Base-by-base conservation (phyloP, 2,329 filamentous ascomycete species). In the Ampelomyces quisqualis region DNA sequence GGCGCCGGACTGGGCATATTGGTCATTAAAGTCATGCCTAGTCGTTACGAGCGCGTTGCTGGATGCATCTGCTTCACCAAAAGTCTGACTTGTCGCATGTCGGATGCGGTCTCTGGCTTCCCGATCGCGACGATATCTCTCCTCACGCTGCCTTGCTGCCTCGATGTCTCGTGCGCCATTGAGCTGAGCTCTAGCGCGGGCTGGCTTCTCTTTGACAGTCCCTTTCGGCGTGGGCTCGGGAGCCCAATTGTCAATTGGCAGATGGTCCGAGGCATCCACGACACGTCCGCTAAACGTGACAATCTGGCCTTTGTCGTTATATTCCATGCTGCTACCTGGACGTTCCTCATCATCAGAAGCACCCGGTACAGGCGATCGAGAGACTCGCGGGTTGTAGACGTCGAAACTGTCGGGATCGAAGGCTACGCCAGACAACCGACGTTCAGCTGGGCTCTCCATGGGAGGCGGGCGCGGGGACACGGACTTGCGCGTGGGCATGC, bases 361-460 rank as follows among this genome's bases (percentile, higher is more conserved):
- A 11, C 39, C 35, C 18, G 54, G 56, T n/a, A 42, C 45, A 3
- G 52, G 47, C 7, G 55, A 55, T 21, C 52, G 56, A 7, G 60
- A 70, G 50, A 53, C 64, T 55, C 53, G 56, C 1, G 86, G 84
- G 48, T 90, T 90, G 50, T 88, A 75, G 1, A 79, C 76, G 55
- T 89, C 82, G 59, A 88, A 90, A 22, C 81, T 84, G 60, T 90
- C 87, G 0, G 87, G 87, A 0, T 82, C 80, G 55, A 88, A 91
- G 0, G 86, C 86, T 3, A 86, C 68, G 11, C 77, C 78, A 2
- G 84, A 85, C 4, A 79, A 56, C 34, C 78, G 71, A 43, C 79
- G 74, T 32, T 71, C 65, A 29, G 64, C 65, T 13, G 31, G 30
- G 15, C 59, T 32, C 70, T 74, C 38, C 69, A 64, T 24, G 64